Conservation (phyloP, 495 filamentous ascomycete genomes). For the Hypoxylon crocopeplum region DNA sequence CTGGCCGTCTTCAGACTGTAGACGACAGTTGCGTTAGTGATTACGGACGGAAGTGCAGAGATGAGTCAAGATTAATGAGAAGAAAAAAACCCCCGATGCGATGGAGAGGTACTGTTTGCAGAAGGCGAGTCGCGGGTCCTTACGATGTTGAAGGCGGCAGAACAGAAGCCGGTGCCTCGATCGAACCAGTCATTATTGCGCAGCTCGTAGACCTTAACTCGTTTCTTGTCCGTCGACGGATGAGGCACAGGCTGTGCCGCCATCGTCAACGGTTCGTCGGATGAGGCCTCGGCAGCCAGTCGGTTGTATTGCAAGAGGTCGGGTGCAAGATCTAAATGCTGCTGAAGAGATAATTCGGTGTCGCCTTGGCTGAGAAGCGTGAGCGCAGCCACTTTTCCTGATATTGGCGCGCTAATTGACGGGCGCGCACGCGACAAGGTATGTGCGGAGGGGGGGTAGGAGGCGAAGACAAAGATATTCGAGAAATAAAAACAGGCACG, state of each 20-base stretch:
- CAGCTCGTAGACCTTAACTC: slow-evolving; percentile 99
- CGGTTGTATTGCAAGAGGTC: slow-evolving; percentile 46
- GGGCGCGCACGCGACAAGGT: slow-evolving; percentile 42
- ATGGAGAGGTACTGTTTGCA: too few relatives aligned
- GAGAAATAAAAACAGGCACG: slow-evolving; percentile 19
- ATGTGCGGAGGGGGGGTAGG: slow-evolving; percentile 34
- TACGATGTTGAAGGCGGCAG: slow-evolving; percentile 77
- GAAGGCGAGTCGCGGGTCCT: slow-evolving; percentile 43
- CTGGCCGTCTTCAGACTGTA: slow-evolving; percentile 52
- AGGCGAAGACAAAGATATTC: slow-evolving; percentile 13
- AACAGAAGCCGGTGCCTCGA: slow-evolving; percentile 95
- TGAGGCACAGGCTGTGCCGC: slow-evolving; percentile 90
- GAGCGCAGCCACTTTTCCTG: slow-evolving; percentile 55
- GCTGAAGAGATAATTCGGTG: slow-evolving; percentile 53
- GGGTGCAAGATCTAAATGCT: slow-evolving; percentile 52
- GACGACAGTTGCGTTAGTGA: slow-evolving; percentile 26
- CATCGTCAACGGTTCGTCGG: slow-evolving; percentile 56
- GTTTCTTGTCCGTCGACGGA: slow-evolving; percentile 87
- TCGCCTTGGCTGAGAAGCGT: slow-evolving; percentile 51
- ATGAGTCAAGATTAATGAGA: slow-evolving; percentile 16
- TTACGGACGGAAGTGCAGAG: not conserved
- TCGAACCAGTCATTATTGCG: slow-evolving; percentile 99
- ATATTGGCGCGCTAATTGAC: slow-evolving; percentile 40
- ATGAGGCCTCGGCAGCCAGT: slow-evolving; percentile 45
- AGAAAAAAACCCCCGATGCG: too few relatives aligned